phyloP scores from a whole-genome alignment of 2,329 filamentous ascomycete species.

The Trichoderma sp. region DNA sequence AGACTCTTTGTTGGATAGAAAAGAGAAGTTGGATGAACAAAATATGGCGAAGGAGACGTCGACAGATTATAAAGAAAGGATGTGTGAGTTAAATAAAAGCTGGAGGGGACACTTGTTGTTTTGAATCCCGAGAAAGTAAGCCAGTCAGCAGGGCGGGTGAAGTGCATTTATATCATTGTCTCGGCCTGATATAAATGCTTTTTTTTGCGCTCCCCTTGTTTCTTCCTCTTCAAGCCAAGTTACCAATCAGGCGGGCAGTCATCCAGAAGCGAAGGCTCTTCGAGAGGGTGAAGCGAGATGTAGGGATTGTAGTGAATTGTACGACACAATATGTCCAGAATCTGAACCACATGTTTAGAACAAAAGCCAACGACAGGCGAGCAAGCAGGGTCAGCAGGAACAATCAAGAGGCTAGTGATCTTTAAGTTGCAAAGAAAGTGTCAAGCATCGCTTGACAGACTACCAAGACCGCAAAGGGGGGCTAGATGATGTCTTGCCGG shows the following conservation, averaged over 20 bases:
- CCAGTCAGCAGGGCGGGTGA: constrained; percentile 12
- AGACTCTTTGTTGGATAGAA: neutral
- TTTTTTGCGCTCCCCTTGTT: neutral
- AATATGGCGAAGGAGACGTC: neutral
- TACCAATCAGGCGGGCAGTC: constrained; percentile 3
- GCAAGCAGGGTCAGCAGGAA: constrained; percentile 21
- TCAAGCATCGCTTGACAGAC: constrained; percentile 18
- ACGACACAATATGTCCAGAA: constrained; percentile 37
- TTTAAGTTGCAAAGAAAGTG: constrained; percentile 14
- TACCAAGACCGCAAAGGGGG: constrained; percentile 16
- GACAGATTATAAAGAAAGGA: neutral
- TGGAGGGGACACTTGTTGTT: neutral
- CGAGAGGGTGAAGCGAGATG: constrained; percentile 28
- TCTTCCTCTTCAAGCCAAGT: neutral
- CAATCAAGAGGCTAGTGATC: constrained; percentile 13
- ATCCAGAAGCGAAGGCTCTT: constrained; percentile 17
- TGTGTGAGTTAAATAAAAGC: neutral
- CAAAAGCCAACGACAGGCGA: constrained; percentile 35
- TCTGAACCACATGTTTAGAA: constrained; percentile 38
- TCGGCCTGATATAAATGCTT: constrained; percentile 9
- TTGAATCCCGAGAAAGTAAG: constrained; percentile 4
- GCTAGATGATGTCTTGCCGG: constrained; percentile 24
- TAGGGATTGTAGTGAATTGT: constrained; percentile 34
- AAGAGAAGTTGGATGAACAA: neutral
- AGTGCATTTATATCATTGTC: constrained; percentile 15